Percentiles rank a stretch among this genome's conserved stretches.
These are phyloP conservation scores for Penicillium psychrosexuale DNA, from an alignment of 2,329 filamentous ascomycete genomes.

Conservation along the genomic window DNA sequence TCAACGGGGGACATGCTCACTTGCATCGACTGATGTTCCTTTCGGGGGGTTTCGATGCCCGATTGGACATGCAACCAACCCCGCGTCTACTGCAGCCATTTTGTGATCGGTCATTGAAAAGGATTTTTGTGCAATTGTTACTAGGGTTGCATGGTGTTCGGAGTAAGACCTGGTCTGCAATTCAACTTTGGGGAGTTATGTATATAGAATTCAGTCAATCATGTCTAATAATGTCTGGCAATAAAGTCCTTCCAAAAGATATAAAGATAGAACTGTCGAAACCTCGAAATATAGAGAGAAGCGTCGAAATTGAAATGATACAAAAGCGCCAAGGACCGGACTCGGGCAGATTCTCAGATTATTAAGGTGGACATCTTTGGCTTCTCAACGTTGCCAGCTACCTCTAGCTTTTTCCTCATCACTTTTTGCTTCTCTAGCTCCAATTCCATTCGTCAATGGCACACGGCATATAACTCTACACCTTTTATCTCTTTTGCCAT, in stretches of 20 bases:
- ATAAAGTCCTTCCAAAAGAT: background rate
- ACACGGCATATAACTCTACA: constrained; percentile 13
- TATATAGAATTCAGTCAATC: constrained; percentile 8
- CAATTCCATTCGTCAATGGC: constrained; percentile 13
- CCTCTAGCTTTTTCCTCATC: constrained; percentile 10
- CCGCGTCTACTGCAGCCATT: constrained; percentile 2
- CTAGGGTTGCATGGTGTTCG: constrained; percentile 10
- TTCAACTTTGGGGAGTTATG: constrained; percentile 1
- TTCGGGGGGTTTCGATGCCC: background rate
- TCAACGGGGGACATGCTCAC: background rate
- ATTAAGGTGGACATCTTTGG: constrained; percentile 21
- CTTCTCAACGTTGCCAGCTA: constrained; percentile 14
- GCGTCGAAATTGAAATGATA: background rate
- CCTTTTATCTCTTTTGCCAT: constrained; percentile 19
- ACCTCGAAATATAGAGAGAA: background rate
- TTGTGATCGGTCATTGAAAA: constrained; percentile 3
- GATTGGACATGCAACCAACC: background rate
- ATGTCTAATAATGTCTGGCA: background rate
- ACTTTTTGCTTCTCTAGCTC: constrained; percentile 8
- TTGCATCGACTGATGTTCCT: background rate
- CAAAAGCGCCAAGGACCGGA: constrained; percentile 4
- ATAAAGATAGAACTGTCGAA: background rate
- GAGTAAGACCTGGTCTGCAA: constrained; percentile 5
- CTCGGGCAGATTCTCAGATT: constrained; percentile 10
- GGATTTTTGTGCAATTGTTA: background rate